A percentile compares a stretch with the other conserved stretches of the same genome.
Conservation (phyloP, 176 grass and related monocot species). For the Calamus simplicifolius region DNA sequence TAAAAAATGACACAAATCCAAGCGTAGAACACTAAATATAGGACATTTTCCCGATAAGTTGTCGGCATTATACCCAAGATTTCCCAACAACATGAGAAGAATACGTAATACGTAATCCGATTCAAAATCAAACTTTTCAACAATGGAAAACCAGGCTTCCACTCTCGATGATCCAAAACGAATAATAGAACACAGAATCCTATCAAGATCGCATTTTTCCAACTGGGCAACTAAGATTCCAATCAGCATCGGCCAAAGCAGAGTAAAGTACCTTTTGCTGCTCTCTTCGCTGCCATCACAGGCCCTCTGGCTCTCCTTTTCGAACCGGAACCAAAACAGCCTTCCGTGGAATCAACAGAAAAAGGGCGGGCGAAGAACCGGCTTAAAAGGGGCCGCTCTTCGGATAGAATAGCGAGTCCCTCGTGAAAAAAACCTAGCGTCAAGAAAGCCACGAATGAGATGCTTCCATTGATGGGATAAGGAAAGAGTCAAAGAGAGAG, state of each 20-base stretch:
- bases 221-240: not conserved
- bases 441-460: not conserved
- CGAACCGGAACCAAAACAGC: conserved; percentile 23
- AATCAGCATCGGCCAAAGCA: not conserved
- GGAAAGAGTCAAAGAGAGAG: not conserved
- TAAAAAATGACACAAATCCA: too few species aligned
- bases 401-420: not conserved
- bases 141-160: too few species aligned
- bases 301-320: conserved; percentile 75
- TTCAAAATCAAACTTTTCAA: too few species aligned
- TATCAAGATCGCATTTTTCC: not conserved
- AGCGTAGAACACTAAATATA: too few species aligned
- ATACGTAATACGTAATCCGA: too few species aligned
- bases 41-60: too few species aligned
- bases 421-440: not conserved
- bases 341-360: conserved; percentile 18
- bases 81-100: too few species aligned
- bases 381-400: conserved; percentile 14
- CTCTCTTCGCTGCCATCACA: conserved; percentile 89
- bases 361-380: conserved; percentile 36
- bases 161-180: too few species aligned
- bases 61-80: too few species aligned
- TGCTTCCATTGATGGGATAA: not conserved
- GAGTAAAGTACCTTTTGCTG: conserved; percentile 40
- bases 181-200: not conserved